Conservation (phyloP, 2,329 filamentous ascomycete genomes). For the Trichoderma afroharzianum region DNA sequence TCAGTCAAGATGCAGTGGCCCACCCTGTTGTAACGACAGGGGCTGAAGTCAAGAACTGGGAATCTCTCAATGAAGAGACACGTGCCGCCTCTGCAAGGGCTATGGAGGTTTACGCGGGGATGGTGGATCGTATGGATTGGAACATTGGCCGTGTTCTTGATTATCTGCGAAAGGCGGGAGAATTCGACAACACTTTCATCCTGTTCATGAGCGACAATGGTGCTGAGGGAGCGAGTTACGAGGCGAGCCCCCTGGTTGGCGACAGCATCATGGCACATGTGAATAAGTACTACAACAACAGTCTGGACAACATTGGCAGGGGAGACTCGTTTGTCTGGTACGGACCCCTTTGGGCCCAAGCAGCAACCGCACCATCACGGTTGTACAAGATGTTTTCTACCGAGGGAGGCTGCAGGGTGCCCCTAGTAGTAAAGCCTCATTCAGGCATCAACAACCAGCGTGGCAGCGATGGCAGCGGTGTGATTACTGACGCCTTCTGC, state of each 20-base stretch:
- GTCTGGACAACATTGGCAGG: conserved; percentile 52
- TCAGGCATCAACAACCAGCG: background rate
- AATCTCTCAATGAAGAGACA: conserved; percentile 43
- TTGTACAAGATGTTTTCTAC: conserved; percentile 40
- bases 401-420: conserved; percentile 50
- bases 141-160: conserved; percentile 58
- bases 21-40: conserved; percentile 48
- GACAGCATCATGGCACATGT: conserved; percentile 50
- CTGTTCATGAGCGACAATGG: conserved; percentile 63
- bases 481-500: conserved; percentile 1
- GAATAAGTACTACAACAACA: conserved; percentile 47
- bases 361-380: conserved; percentile 36
- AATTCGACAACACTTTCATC: conserved; percentile 62
- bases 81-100: conserved; percentile 46
- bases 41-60: conserved; percentile 41
- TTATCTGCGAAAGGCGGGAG: conserved; percentile 52
- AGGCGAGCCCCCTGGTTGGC: conserved; percentile 55
- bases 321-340: conserved; percentile 59
- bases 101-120: conserved; percentile 62
- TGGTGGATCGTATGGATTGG: conserved; percentile 60
- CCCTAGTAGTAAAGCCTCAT: conserved; percentile 30
- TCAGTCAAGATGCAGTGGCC: conserved; percentile 47
- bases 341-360: conserved; percentile 51
- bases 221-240: conserved; percentile 56
- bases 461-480: background rate